Evolutionary conservation across 176 grass and related monocot species (phyloP).

Genomic region (Oryza glumipatula): DNA sequence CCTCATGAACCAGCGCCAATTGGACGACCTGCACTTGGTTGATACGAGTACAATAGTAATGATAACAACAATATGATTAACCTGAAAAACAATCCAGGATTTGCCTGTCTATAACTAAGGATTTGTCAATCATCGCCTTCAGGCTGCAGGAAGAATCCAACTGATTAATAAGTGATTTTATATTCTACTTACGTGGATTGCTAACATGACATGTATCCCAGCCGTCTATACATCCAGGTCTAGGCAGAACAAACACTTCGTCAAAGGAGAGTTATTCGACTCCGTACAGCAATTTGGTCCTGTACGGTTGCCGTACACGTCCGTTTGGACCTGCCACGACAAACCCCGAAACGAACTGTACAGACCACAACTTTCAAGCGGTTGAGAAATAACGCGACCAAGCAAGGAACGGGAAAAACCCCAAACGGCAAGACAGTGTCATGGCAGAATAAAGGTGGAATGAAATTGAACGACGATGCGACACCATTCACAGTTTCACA

Average conservation of each 20-base stretch:
- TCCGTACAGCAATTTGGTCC: not conserved
- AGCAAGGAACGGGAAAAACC: not conserved
- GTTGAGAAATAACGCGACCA: not conserved
- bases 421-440: not conserved
- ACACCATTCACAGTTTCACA: not conserved
- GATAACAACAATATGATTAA: not conserved
- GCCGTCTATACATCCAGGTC: not conserved
- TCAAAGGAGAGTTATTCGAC: conserved; percentile 8
- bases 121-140: not conserved
- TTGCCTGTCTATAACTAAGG: not conserved
- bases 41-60: not conserved
- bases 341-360: not conserved
- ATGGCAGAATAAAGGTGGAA: not conserved
- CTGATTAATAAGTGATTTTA: not conserved
- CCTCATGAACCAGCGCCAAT: not conserved
- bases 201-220: not conserved
- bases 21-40: not conserved
- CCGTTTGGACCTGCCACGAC: not conserved
- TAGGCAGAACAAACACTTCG: not conserved
- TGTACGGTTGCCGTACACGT: not conserved
- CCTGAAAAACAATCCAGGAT: not conserved
- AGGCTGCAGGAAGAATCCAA: not conserved
- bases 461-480: not conserved
- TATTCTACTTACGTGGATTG: not conserved
- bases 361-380: not conserved